These are phyloP conservation scores for Dendrothele bispora DNA, from an alignment of 768 basidiomycete species.

Conservation along the genomic window DNA sequence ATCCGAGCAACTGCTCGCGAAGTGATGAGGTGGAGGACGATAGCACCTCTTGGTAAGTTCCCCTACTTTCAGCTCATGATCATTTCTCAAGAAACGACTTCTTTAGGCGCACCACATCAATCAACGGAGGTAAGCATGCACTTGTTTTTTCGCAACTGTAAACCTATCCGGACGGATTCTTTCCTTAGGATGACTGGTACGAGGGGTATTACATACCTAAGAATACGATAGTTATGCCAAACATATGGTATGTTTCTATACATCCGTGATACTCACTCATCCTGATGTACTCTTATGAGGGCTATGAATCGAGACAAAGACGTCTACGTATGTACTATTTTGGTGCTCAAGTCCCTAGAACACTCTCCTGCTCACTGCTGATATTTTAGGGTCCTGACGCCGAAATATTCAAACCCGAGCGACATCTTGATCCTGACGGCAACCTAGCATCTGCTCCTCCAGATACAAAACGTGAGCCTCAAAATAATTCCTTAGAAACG, in stretches of 20 bases:
- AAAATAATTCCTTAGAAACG: too few relatives aligned
- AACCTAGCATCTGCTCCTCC: background rate
- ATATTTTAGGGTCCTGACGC: background rate
- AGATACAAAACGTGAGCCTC: too few relatives aligned
- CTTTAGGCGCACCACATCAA: background rate
- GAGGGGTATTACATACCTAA: background rate
- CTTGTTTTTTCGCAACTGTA: background rate
- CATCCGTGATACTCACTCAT: background rate
- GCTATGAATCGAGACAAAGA: background rate
- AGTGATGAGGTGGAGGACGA: constrained; percentile 6
- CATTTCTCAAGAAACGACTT: background rate
- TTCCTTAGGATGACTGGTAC: too few relatives aligned
- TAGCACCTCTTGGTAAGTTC: background rate
- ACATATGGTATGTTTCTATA: background rate
- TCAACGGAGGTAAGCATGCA: background rate
- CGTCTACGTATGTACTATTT: too few relatives aligned
- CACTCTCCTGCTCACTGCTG: too few relatives aligned
- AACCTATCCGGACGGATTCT: too few relatives aligned
- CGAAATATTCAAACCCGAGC: background rate
- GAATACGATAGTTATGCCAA: background rate
- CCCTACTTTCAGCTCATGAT: background rate
- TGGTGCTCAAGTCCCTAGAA: too few relatives aligned
- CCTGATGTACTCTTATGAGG: background rate
- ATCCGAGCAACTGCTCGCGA: constrained; percentile 18
- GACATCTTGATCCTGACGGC: background rate